These are phyloP conservation scores for Ganoderma multipileum DNA, from an alignment of 1,284 basidiomycete species.

Conservation along the genomic window DNA sequence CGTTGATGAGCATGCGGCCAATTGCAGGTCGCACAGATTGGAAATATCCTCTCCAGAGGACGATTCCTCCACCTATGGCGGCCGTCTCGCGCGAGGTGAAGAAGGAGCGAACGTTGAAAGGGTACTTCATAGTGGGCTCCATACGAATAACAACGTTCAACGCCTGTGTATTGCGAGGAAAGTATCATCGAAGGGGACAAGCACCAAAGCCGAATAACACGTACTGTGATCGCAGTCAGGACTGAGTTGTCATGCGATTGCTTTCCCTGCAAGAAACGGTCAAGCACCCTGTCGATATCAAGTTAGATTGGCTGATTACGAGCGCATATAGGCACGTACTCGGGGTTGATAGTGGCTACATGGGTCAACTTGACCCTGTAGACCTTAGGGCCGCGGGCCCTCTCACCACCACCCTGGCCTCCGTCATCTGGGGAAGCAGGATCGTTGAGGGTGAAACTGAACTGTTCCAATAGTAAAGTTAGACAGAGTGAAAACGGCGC, in stretches of 20 bases:
- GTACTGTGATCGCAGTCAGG: constrained; percentile 74
- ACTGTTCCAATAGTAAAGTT: constrained; percentile 47
- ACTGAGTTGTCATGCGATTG: constrained; percentile 75
- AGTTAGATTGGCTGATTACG: background rate
- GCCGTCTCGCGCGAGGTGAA: constrained; percentile 71
- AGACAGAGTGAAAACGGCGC: constrained; percentile 5
- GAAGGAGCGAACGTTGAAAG: constrained; percentile 79
- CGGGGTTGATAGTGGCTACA: constrained; percentile 78
- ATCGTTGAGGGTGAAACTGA: constrained; percentile 61
- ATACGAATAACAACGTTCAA: constrained; percentile 80
- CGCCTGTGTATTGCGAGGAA: constrained; percentile 48
- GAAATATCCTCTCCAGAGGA: constrained; percentile 79
- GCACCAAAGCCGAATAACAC: constrained; percentile 29
- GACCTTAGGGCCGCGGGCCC: constrained; percentile 50
- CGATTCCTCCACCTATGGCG: constrained; percentile 70
- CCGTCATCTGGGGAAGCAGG: constrained; percentile 30
- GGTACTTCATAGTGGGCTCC: constrained; percentile 72
- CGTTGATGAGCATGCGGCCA: constrained; percentile 73
- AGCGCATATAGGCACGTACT: constrained; percentile 50
- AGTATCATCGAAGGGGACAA: constrained; percentile 8
- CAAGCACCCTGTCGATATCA: constrained; percentile 56
- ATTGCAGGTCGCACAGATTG: constrained; percentile 77
- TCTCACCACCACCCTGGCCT: constrained; percentile 11
- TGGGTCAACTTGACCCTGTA: constrained; percentile 71
- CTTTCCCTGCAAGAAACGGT: constrained; percentile 68